These are phyloP conservation scores for Sporisorium reilianum DNA, from an alignment of 1,284 basidiomycete species.

Conservation along the genomic window DNA sequence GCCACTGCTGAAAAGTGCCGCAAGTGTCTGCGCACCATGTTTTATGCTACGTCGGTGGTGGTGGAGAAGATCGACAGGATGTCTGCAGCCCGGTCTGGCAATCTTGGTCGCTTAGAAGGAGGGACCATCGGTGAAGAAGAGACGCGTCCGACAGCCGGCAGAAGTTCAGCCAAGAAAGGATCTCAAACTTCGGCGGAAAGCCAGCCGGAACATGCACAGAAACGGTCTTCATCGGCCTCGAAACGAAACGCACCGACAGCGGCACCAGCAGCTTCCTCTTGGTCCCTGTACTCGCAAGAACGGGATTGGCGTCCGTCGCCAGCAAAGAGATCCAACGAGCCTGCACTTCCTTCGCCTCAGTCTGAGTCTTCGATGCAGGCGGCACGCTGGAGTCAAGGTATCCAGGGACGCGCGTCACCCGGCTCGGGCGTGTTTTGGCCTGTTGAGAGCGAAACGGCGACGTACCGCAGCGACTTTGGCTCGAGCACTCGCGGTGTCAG, in stretches of 20 bases:
- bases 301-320: conserved; percentile 31
- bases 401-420: conserved; percentile 7
- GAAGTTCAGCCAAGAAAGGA: conserved; percentile 1
- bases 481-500: background rate
- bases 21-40: conserved; percentile 50
- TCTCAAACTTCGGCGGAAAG: background rate
- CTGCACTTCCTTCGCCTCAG: conserved; percentile 5
- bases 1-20: conserved; percentile 50
- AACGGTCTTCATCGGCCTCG: background rate
- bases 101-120: background rate
- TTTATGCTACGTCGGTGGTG: conserved; percentile 44
- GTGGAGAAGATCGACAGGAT: conserved; percentile 50
- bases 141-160: background rate
- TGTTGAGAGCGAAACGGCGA: conserved; percentile 3
- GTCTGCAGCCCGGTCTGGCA: conserved; percentile 11
- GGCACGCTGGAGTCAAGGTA: conserved; percentile 10
- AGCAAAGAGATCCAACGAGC: conserved; percentile 1
- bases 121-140: background rate
- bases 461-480: conserved; percentile 5
- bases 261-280: conserved; percentile 5
- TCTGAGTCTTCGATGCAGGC: conserved; percentile 3
- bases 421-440: conserved; percentile 17
- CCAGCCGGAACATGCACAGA: background rate
- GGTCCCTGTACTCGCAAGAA: conserved; percentile 36
- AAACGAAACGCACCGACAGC: conserved; percentile 7